phyloP scores from a whole-genome alignment of 2,329 filamentous ascomycete species.

The Epichloe festucae region DNA sequence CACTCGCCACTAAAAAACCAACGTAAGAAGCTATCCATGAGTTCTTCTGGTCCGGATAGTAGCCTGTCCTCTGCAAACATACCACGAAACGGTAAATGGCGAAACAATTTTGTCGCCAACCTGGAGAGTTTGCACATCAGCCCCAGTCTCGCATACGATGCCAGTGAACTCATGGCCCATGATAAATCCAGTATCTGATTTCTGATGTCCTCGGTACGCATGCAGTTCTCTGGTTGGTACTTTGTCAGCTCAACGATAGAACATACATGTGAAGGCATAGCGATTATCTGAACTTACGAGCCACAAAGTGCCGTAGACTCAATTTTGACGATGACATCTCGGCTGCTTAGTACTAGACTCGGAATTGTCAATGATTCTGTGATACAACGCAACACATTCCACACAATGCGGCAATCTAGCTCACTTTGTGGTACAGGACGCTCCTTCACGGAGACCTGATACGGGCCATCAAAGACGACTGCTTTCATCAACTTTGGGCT shows the following conservation, averaged over 20 bases:
- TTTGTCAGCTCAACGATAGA: not conserved
- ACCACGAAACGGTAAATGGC: slow-evolving; percentile 75
- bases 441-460: slow-evolving; percentile 64
- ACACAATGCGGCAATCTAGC: not conserved
- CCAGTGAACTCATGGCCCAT: slow-evolving; percentile 87
- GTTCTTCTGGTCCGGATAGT: not conserved
- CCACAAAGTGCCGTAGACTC: slow-evolving; percentile 76
- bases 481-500: slow-evolving; percentile 59
- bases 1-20: slow-evolving; percentile 38
- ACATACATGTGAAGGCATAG: not conserved
- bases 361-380: not conserved
- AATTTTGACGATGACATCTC: slow-evolving; percentile 74
- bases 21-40: not conserved
- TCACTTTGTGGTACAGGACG: slow-evolving; percentile 57
- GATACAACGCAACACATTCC: not conserved
- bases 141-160: slow-evolving; percentile 53
- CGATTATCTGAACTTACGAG: slow-evolving; percentile 44
- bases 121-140: slow-evolving; percentile 52
- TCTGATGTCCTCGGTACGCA: slow-evolving; percentile 70
- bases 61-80: slow-evolving; percentile 14
- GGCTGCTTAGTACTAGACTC: slow-evolving; percentile 45
- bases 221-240: slow-evolving; percentile 56
- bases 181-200: slow-evolving; percentile 48
- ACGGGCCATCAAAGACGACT: slow-evolving; percentile 72
- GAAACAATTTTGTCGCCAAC: slow-evolving; percentile 69